These are phyloP conservation scores for Paraphaeosphaeria sporulosa DNA, from an alignment of 2,329 filamentous ascomycete species.

Conservation along the genomic window DNA sequence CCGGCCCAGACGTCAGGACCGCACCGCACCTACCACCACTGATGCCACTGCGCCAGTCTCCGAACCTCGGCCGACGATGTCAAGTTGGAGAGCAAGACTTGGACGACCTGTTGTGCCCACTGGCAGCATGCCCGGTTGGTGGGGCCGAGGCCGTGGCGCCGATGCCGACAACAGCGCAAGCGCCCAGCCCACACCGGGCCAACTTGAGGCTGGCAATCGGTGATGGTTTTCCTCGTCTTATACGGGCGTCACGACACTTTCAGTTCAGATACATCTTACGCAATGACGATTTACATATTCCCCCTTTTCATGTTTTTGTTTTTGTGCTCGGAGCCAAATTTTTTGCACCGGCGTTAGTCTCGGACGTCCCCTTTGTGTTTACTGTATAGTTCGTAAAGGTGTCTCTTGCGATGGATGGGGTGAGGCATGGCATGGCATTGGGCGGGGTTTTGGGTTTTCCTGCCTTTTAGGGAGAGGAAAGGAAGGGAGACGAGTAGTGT, in stretches of 20 bases:
- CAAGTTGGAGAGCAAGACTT: slow-evolving; percentile 37
- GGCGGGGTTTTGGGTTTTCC: slow-evolving; percentile 2
- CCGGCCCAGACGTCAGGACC: slow-evolving; percentile 36
- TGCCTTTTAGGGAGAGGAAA: slow-evolving; percentile 9
- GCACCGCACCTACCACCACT: slow-evolving; percentile 15
- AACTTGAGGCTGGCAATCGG: slow-evolving; percentile 48
- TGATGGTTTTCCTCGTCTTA: slow-evolving; percentile 19
- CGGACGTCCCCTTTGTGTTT: not conserved
- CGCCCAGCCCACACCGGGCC: slow-evolving; percentile 41
- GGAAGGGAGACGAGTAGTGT: not conserved
- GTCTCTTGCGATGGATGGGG: slow-evolving; percentile 1
- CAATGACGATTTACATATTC: slow-evolving; percentile 15
- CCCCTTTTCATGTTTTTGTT: slow-evolving; percentile 5
- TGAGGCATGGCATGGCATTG: slow-evolving; percentile 7
- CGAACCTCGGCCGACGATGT: slow-evolving; percentile 19
- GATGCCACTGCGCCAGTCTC: slow-evolving; percentile 8
- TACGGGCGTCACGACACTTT: not conserved
- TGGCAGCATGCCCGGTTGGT: slow-evolving; percentile 34
- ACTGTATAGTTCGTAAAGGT: slow-evolving; percentile 8
- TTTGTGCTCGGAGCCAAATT: not conserved
- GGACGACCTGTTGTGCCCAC: slow-evolving; percentile 15
- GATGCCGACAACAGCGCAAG: slow-evolving; percentile 23
- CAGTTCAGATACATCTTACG: slow-evolving; percentile 6
- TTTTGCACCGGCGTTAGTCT: slow-evolving; percentile 3
- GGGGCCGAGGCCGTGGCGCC: slow-evolving; percentile 35